Base-by-base conservation (phyloP, 768 basidiomycete species). In the Xerocomus spinulosus region DNA sequence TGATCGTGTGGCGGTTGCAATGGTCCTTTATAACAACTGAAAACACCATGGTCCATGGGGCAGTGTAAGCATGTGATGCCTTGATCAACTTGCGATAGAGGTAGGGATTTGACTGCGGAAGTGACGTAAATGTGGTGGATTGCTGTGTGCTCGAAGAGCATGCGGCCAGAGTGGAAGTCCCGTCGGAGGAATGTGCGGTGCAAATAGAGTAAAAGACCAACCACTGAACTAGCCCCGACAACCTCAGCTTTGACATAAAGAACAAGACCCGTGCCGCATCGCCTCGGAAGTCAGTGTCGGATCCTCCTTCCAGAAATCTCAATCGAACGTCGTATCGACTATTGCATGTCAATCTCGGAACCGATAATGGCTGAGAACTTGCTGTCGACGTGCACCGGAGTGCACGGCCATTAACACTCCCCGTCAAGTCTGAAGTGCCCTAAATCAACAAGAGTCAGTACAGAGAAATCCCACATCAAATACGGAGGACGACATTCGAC, bases 1-100 rank as follows among this genome's bases (percentile, higher is more conserved):
- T 29, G 26, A 14, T 9, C 15, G 9, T 15, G 23, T 10, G 2
- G 24, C 20, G 23, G 26, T 14, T 4, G 20, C 12, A 5, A 4
- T 2, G 24, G 15, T n/a, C 14, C 33, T 43, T 44, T 56, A 56
- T 47, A 49, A 46, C 30, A 42, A 10, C 5, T 9, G 5, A 9
- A 18, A 42, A n/a, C 5, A n/a, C 3, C 9, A 25, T 8, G 24
- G 17, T 18, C 18, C 4, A 2, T 21, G 17, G n/a, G 45, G 54
- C 48, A 14, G 49, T 44, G 35, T 29, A 17, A 13, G 24, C 15
- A 33, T 4, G 13, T 25, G 9, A 5, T 12, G 32, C 30, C 36
- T n/a, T n/a, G n/a, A n/a, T n/a, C n/a, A n/a, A n/a, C n/a, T n/a
- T n/a, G n/a, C n/a, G n/a, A n/a, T n/a, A 35, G 21, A 4, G 14